Base-by-base conservation (phyloP, 805 yeast genomes). In the Starmerella tilneyi region DNA sequence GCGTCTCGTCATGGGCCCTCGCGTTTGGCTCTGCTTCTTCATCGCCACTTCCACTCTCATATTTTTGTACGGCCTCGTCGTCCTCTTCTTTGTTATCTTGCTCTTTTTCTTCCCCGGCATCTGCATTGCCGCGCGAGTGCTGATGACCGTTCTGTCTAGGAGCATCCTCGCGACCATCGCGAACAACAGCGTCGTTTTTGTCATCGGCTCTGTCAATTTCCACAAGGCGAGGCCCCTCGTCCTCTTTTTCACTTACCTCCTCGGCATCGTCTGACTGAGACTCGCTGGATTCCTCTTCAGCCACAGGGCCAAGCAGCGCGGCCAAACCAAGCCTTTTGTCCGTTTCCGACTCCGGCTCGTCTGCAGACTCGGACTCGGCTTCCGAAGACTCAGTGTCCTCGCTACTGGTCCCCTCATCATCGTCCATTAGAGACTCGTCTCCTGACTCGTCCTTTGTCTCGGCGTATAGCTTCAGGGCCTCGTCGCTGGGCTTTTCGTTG, bases 101-200 rank as follows among this genome's bases (percentile, higher is more conserved):
- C 17, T 51, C 61, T 26, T 55, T 59, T 12, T 55, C 59, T 3
- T 55, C 59, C 15, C 46, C 52, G 17, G 39, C 40, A 48, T 43
- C 52, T 21, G 45, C 56, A 20, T 53, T 57, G 7, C 38, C 50
- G 15, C 17, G 44, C 79, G 81, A 57, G 74, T n/a, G n/a, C 29
- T 26, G 29, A 13, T 26, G 13, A 26, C 13, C 29, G 17, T 12
- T n/a, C 16, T 7, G 15, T 9, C 33, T 12, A 29, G 6, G 12
- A 29, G 12, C 33, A 12, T 29, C 17, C 6, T 29, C 16, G 33
- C 15, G 33, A 12, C 33, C 33, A 29, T 29, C 15, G 9, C 15
- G 33, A n/a, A 8, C 33, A 13, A 17, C 7, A 13, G 9, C 12
- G 29, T 7, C 16, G 9, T 29, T 12, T 29, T 29, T 17, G 12